Base-by-base conservation (phyloP, 129 eudicot species). In the Chrysanthemum makinoi region DNA sequence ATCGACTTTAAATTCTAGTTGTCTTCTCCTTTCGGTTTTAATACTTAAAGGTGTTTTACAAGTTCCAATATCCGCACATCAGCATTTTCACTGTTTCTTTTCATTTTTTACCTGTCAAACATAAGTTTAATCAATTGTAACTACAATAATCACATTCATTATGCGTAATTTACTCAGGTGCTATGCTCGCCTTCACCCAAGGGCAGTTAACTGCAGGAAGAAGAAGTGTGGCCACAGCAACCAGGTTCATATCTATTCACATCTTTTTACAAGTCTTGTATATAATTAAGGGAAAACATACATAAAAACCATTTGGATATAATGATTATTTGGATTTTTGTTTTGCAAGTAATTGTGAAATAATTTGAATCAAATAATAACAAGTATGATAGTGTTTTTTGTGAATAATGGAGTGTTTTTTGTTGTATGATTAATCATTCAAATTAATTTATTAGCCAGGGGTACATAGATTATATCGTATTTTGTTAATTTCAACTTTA, bases 191-290 rank as follows among this genome's bases (percentile, higher is more conserved):
- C 18, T 74, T n/a, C 72, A 74, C 43, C 72, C 71, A 14, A 64
- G 78, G 64, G 78, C 72, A 12, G 71, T 74, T 13, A 74, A 63
- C 78, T 74, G 78, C 71, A 35, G 72, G 39, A 60, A 56, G 57
- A 68, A 58, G 66, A 66, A 66, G 43, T 66, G 68, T 76, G 74
- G 74, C 10, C 74, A 66, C 67, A 76, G 62, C 60, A 76, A 57
- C 66, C 78, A 63, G 26, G 71, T 74, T 33, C 30, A 24, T 5
- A 5, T 7, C 1, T 5, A 15, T 2, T 11, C 5, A 5, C 55
- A 18, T 2, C 14, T 72, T 73, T 22, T 15, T 35, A 35, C 43
- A n/a, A n/a, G n/a, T n/a, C n/a, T n/a, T n/a, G n/a, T n/a, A n/a
- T n/a, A n/a, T n/a, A n/a, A n/a, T n/a, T n/a, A n/a, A n/a, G n/a